phyloP scores from a whole-genome alignment of 257 asterid species.

The Capsicum baccatum region DNA sequence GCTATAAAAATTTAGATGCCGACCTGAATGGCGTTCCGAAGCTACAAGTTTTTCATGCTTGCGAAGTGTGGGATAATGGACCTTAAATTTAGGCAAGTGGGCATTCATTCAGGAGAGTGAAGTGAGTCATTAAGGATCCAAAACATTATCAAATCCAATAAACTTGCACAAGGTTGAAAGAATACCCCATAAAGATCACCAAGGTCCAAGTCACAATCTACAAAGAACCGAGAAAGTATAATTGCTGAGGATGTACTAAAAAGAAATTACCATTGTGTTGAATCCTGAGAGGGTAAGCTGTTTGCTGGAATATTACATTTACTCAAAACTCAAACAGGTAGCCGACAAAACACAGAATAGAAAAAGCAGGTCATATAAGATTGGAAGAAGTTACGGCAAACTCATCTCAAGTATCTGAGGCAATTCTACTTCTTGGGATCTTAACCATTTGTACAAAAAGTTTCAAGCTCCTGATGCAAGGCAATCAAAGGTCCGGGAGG shows the following conservation, averaged over 20 bases:
- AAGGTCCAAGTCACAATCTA: neutral
- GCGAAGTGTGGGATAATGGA: neutral
- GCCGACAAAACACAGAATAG: conserved; percentile 19
- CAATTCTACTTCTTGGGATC: conserved; percentile 13
- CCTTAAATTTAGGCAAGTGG: neutral
- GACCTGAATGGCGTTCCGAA: neutral
- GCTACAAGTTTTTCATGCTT: neutral
- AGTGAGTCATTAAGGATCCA: neutral
- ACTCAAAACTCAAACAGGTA: conserved; percentile 2
- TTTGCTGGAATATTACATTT: conserved; percentile 25
- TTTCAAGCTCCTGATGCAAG: conserved; percentile 31
- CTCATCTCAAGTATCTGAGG: conserved; percentile 17
- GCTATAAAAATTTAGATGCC: neutral
- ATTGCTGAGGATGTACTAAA: neutral
- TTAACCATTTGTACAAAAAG: conserved; percentile 33
- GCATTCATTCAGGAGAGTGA: conserved; percentile 18
- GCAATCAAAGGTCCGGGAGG: conserved; percentile 24
- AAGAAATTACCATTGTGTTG: neutral
- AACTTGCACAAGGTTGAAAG: neutral
- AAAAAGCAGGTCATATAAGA: neutral
- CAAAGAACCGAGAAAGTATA: conserved; percentile 2
- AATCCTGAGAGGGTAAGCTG: neutral
- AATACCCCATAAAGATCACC: neutral
- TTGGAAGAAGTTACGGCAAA: conserved; percentile 5
- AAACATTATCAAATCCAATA: neutral